Evolutionary conservation across 106 monocot genomes (phyloP).

Genomic region (Dioscorea zingiberensis): DNA sequence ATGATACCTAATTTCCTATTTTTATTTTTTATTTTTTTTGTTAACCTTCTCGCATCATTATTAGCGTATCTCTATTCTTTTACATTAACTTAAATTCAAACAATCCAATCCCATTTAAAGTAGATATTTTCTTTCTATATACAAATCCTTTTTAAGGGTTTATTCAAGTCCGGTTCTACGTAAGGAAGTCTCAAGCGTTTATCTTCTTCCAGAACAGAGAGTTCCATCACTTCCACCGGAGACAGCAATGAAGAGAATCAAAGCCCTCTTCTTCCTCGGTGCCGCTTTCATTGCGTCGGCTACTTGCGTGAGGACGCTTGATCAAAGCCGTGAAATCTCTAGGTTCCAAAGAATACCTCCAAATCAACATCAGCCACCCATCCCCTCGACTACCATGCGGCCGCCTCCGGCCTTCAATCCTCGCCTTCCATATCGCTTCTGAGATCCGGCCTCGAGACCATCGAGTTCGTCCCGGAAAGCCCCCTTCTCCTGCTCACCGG

Average conservation of each 20-base stretch:
- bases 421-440: slow-evolving; percentile 21
- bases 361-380: slow-evolving; percentile 83
- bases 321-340: slow-evolving; percentile 22
- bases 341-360: slow-evolving; percentile 90
- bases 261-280: background rate
- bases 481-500: slow-evolving; percentile 80
- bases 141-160: no score
- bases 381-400: slow-evolving; percentile 72
- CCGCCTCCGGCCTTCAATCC: slow-evolving; percentile 37
- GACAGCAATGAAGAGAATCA: slow-evolving; percentile 3
- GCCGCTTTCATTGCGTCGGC: background rate
- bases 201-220: no score
- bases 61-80: no score
- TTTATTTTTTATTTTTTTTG: no score
- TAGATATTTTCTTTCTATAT: no score
- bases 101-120: no score
- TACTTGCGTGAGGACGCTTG: background rate
- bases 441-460: slow-evolving; percentile 24
- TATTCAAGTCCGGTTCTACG: no score
- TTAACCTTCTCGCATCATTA: no score
- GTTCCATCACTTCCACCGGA: background rate
- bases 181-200: no score
- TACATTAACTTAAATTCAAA: no score
- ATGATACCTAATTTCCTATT: no score
- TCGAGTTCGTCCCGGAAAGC: slow-evolving; percentile 58